phyloP scores from a whole-genome alignment of 2,329 filamentous ascomycete genomes.

The Epichloe coenophiala region DNA sequence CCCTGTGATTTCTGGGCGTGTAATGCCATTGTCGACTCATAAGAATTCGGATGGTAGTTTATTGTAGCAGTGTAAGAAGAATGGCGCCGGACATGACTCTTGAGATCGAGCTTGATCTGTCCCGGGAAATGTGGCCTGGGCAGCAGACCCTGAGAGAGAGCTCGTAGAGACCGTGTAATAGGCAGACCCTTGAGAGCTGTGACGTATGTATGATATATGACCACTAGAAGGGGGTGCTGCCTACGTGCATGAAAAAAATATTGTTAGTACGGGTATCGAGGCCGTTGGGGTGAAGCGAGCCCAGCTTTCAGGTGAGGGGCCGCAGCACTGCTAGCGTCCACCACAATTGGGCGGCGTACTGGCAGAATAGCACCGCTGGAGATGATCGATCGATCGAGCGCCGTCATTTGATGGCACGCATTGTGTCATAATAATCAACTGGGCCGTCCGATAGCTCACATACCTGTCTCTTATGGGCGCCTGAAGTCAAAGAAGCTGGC shows the following conservation, averaged over 20 bases:
- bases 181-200: neutral
- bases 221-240: neutral
- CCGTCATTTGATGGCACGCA: neutral
- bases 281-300: neutral
- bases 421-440: neutral
- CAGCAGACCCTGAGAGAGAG: neutral
- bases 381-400: conserved; percentile 3
- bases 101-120: neutral
- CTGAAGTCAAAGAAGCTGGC: neutral
- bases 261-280: neutral
- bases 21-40: conserved; percentile 18
- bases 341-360: neutral
- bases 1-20: conserved; percentile 11
- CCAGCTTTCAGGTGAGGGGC: neutral
- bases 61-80: neutral
- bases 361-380: neutral
- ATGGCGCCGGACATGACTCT: neutral
- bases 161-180: neutral
- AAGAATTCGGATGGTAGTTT: conserved; percentile 1
- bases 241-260: neutral
- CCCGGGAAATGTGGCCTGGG: neutral
- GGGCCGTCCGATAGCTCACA: neutral
- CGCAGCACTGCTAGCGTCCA: neutral
- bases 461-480: neutral
- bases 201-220: neutral